Base-by-base conservation (phyloP, 805 yeast genomes). In the Kuraishia cidri region DNA sequence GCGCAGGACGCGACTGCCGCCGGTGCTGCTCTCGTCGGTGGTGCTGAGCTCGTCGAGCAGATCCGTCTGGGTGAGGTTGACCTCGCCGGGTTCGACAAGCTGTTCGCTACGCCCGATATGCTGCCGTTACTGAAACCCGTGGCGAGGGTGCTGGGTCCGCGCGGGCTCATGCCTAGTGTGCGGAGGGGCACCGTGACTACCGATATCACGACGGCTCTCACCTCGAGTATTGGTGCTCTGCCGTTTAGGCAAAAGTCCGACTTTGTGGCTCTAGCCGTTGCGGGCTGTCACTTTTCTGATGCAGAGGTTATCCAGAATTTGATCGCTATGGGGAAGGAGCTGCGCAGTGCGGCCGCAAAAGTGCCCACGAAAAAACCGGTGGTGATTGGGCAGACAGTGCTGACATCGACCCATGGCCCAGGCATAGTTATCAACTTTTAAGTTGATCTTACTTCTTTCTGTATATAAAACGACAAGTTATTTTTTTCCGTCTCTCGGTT, bases 91-190 rank as follows among this genome's bases (percentile, higher is more conserved):
- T 80, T 77, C 46, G 87, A 86, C 47, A 79, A 78, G 47, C 75
- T 86, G 30, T 79, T 80, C 50, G 94, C 95, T 5, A 80, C 96
- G 2, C 84, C 95, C 1, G 95, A 84, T 24, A 73, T 86, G 37
- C 70, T 71, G 15, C 56, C 70, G n/a, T 65, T 68, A 17, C 63
- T 92, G 41, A 69, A 68, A 40, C 65, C 72, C 36, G 61, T 85
- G 15, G 95, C 92, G n/a, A 73, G 87, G 48, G 61, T 70, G 8
- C 67, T 92, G 45, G 97, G 97, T 37, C 94, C 95, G 21, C 75
- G 68, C 48, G 95, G 94, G 16, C 66, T 92, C 44, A 79, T 88
- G 83, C 97, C 98, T 30, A 69, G 72, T 28, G 77, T 72, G 10
- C 87, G 86, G 60, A 81, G 77, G 50, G 95, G 95, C 12, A 87